Percentiles rank a stretch among this genome's conserved stretches.
phyloP scores from a whole-genome alignment of 805 yeast genomes.

The Ogataea salicorniae region DNA sequence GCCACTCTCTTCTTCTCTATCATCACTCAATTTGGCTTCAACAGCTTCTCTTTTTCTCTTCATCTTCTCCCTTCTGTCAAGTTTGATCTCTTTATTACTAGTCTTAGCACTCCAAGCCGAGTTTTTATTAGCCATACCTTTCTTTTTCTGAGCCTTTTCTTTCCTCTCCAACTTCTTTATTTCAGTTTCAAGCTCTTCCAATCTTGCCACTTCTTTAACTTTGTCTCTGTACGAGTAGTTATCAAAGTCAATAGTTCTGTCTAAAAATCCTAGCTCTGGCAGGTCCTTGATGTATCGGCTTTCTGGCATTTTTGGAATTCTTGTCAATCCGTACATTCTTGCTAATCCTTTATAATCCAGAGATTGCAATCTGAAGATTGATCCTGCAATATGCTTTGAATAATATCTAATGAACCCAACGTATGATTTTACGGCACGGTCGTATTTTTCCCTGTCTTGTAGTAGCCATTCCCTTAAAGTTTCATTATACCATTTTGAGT shows the following conservation, averaged over 20 bases:
- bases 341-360: constrained; percentile 73
- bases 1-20: constrained; percentile 37
- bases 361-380: constrained; percentile 72
- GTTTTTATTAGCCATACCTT: constrained; percentile 46
- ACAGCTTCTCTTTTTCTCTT: constrained; percentile 63
- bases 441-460: constrained; percentile 76
- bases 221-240: constrained; percentile 58
- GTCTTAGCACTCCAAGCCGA: constrained; percentile 77
- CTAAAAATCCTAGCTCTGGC: constrained; percentile 75
- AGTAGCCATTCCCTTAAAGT: constrained; percentile 50
- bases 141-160: constrained; percentile 38
- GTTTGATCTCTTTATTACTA: constrained; percentile 56
- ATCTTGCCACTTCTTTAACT: constrained; percentile 57
- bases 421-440: constrained; percentile 70
- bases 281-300: constrained; percentile 45
- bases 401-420: constrained; percentile 82
- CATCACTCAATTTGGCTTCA: constrained; percentile 46
- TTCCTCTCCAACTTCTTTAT: constrained; percentile 31
- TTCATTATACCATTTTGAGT: constrained; percentile 24
- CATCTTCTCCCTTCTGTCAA: constrained; percentile 61
- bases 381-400: constrained; percentile 80
- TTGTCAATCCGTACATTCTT: constrained; percentile 67
- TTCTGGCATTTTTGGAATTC: constrained; percentile 96
- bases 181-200: constrained; percentile 50
- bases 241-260: constrained; percentile 59